These are phyloP conservation scores for Macrotyloma uniflorum DNA, from an alignment of 306 rosid species.

Conservation along the genomic window DNA sequence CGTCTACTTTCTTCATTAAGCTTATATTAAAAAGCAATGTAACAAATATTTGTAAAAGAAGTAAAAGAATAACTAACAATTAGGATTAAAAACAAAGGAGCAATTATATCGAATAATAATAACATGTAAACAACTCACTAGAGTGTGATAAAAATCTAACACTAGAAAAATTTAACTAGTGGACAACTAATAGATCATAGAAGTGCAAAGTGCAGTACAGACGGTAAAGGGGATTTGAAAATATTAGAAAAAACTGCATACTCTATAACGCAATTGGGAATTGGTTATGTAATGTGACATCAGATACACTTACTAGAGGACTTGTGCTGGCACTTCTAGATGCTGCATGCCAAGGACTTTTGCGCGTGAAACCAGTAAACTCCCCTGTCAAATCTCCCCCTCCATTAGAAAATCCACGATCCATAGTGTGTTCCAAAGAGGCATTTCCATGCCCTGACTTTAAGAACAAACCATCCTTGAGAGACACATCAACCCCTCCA, in stretches of 20 bases:
- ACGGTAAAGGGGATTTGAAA: neutral
- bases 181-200: neutral
- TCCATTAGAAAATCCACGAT: constrained; percentile 36
- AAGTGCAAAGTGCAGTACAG: neutral
- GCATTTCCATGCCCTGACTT: constrained; percentile 47
- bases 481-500: constrained; percentile 83
- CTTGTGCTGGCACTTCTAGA: constrained; percentile 74
- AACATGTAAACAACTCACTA: neutral
- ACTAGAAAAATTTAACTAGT: neutral
- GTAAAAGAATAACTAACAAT: neutral
- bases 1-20: neutral
- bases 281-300: no score
- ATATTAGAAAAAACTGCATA: no score
- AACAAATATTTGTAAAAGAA: neutral
- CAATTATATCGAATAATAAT: neutral
- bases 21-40: neutral
- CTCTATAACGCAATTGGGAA: no score
- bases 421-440: constrained; percentile 31
- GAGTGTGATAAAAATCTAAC: neutral
- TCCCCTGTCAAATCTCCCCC: constrained; percentile 51
- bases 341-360: constrained; percentile 47
- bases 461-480: constrained; percentile 77
- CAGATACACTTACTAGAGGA: constrained; percentile 63
- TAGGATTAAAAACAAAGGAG: neutral
- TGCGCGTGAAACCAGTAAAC: constrained; percentile 66